Evolutionary conservation across 805 yeast species (phyloP).

Genomic region (Yarrowia phangngaensis): DNA sequence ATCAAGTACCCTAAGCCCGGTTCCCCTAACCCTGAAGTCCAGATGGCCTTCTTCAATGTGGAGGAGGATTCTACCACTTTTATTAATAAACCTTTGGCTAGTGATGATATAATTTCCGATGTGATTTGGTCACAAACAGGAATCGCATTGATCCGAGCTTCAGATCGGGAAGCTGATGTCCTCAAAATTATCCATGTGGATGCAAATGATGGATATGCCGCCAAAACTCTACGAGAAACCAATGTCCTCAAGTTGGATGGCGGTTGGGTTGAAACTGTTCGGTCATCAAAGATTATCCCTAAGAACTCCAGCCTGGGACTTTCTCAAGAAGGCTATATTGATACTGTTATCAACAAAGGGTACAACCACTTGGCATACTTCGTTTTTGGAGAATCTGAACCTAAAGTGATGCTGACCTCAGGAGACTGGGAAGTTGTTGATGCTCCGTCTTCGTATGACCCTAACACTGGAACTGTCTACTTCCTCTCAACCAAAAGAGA

Average conservation of each 20-base stretch:
- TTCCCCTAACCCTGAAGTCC: conserved; percentile 63
- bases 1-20: conserved; percentile 88
- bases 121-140: conserved; percentile 63
- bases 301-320: conserved; percentile 46
- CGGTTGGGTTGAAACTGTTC: conserved; percentile 77
- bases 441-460: conserved; percentile 54
- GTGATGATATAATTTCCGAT: conserved; percentile 57
- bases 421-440: conserved; percentile 92
- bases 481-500: conserved; percentile 73
- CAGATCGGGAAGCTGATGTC: conserved; percentile 65
- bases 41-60: conserved; percentile 43
- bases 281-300: conserved; percentile 58
- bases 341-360: conserved; percentile 50
- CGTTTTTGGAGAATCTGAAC: conserved; percentile 58
- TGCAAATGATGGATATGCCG: conserved; percentile 35
- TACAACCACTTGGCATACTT: conserved; percentile 80
- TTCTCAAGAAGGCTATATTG: conserved; percentile 69
- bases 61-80: conserved; percentile 28
- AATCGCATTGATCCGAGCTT: conserved; percentile 52
- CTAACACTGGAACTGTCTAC: conserved; percentile 51
- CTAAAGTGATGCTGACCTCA: conserved; percentile 53
- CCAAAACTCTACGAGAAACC: conserved; percentile 35
- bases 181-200: conserved; percentile 56
- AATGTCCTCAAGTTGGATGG: conserved; percentile 44
- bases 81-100: conserved; percentile 31